Conservation (phyloP, 73 alveolate species). For the Paramecium caudatum region DNA sequence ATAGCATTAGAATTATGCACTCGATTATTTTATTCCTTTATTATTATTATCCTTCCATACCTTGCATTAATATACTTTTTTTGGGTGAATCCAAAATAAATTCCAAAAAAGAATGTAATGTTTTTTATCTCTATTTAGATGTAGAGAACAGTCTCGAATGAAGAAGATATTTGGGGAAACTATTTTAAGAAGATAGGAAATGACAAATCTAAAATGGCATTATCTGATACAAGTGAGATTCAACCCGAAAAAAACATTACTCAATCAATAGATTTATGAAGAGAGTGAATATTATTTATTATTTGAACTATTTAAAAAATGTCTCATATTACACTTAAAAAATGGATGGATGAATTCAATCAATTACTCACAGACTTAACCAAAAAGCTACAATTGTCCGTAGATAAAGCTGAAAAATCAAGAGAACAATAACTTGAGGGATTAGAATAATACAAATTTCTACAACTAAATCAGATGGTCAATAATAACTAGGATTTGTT, state of each 20-base stretch:
- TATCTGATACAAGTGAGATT: background rate
- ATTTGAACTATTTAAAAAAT: conserved; percentile 30
- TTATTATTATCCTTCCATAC: background rate
- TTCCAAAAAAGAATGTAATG: background rate
- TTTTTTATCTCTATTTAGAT: background rate
- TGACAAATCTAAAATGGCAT: conserved; percentile 1
- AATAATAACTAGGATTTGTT: background rate
- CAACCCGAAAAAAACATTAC: too few relatives aligned
- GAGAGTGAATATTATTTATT: too few relatives aligned
- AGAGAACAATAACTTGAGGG: background rate
- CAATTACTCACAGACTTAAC: background rate
- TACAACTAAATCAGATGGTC: background rate
- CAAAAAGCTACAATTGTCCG: background rate
- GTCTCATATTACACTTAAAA: conserved; percentile 30
- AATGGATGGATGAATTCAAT: conserved; percentile 14
- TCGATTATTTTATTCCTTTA: background rate
- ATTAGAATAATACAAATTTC: background rate
- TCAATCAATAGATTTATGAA: too few relatives aligned
- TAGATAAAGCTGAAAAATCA: background rate
- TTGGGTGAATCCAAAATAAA: conserved; percentile 7
- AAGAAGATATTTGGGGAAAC: conserved; percentile 34
- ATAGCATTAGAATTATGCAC: background rate
- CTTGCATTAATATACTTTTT: conserved; percentile 5
- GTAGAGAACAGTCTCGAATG: conserved; percentile 48
- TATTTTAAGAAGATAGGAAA: conserved; percentile 16